Conservation (phyloP, 495 filamentous ascomycete species). For the Penicillium bialowiezense region DNA sequence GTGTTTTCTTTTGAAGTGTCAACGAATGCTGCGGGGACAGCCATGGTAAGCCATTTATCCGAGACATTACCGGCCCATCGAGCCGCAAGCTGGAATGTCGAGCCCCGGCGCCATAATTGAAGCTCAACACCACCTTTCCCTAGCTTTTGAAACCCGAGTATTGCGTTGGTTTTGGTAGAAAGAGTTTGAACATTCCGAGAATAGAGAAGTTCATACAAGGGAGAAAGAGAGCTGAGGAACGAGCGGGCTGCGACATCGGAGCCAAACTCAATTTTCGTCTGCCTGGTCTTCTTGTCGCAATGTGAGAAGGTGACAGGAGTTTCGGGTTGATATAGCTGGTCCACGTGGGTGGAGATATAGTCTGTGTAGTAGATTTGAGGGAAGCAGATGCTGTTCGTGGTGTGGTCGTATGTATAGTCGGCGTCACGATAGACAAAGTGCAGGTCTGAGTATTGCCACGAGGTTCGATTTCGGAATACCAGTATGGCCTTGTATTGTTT, state of each 20-base stretch:
- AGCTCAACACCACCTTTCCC: constrained; percentile 33
- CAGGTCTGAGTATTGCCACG: constrained; percentile 32
- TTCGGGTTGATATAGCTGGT: constrained; percentile 31
- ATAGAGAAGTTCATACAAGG: constrained; percentile 30
- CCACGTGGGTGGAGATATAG: constrained; percentile 38
- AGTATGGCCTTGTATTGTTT: constrained; percentile 38
- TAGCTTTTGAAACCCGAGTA: constrained; percentile 24
- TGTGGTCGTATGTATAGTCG: constrained; percentile 31
- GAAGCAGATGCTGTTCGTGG: constrained; percentile 25
- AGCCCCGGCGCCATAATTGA: constrained; percentile 34
- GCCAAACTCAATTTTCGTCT: constrained; percentile 26
- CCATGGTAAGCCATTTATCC: constrained; percentile 36
- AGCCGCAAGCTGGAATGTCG: constrained; percentile 23
- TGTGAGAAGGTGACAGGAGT: constrained; percentile 32
- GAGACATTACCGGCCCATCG: constrained; percentile 33
- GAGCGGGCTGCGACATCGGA: constrained; percentile 17
- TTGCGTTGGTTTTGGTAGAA: constrained; percentile 24
- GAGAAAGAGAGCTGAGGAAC: constrained; percentile 35
- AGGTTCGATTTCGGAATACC: constrained; percentile 20
- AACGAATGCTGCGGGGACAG: constrained; percentile 6
- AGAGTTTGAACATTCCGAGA: constrained; percentile 30
- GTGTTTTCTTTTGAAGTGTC: constrained; percentile 24
- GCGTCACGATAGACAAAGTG: constrained; percentile 35
- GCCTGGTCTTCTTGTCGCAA: constrained; percentile 29
- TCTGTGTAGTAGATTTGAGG: constrained; percentile 31